phyloP scores from a whole-genome alignment of 139 green algal genomes.

The Coccomyxa sp. region DNA sequence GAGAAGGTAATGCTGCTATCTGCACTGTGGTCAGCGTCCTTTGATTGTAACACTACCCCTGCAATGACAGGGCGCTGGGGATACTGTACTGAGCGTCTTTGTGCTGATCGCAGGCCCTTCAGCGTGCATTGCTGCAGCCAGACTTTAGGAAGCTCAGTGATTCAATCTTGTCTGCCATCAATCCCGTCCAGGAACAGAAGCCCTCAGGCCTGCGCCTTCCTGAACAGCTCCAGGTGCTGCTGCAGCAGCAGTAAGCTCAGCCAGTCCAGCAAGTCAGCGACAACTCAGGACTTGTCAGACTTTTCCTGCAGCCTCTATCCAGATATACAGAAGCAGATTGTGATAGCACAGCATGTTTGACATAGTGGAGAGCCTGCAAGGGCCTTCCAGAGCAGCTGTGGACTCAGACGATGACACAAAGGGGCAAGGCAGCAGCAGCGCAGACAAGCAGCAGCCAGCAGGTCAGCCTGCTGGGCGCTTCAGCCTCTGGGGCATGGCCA shows the following conservation, averaged over 20 bases:
- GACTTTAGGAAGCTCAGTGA: slow-evolving; percentile 20
- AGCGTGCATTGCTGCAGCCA: background rate
- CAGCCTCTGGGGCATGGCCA: slow-evolving; percentile 60
- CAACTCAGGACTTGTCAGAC: background rate
- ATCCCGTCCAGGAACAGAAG: too few relatives aligned
- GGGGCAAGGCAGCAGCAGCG: background rate
- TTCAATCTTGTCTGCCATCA: background rate
- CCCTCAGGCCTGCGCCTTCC: too few relatives aligned
- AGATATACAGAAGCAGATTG: too few relatives aligned
- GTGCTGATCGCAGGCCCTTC: background rate
- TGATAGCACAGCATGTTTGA: slow-evolving; percentile 7
- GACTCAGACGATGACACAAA: background rate
- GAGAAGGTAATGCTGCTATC: slow-evolving; percentile 18
- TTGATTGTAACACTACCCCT: background rate
- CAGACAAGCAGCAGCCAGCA: background rate
- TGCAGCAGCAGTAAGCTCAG: too few relatives aligned
- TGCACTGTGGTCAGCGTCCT: background rate
- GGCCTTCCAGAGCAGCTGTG: background rate
- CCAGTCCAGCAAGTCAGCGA: background rate
- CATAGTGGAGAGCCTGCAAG: slow-evolving; percentile 19
- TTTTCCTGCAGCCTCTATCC: too few relatives aligned
- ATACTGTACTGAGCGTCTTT: too few relatives aligned
- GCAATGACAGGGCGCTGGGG: too few relatives aligned
- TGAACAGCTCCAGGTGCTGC: too few relatives aligned
- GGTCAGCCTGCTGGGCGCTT: slow-evolving; percentile 4